Conservation (phyloP, 805 yeast genomes). For the Candida caryicola region DNA sequence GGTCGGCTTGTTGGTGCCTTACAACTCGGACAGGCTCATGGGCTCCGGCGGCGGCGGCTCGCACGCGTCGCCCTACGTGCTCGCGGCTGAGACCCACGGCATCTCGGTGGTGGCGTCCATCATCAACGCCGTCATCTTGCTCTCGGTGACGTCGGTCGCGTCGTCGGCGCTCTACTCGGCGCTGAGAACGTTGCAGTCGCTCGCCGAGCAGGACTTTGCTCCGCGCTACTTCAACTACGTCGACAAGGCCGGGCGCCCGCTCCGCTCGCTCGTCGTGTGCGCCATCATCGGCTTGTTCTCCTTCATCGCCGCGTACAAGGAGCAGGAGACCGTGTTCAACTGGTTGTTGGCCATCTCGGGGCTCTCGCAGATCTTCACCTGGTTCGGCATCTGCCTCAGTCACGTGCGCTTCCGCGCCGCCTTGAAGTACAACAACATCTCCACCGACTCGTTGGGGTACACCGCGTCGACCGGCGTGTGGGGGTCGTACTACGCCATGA, state of each 20-base stretch:
- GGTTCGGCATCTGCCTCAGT: slow-evolving; percentile 40
- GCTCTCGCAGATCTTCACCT: slow-evolving; percentile 40
- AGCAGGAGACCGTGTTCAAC: slow-evolving; percentile 37
- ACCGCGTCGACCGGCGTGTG: slow-evolving; percentile 38
- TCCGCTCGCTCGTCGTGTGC: slow-evolving; percentile 33
- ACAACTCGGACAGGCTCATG: slow-evolving; percentile 22
- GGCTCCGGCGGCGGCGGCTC: slow-evolving; percentile 27
- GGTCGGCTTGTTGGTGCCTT: slow-evolving; percentile 29
- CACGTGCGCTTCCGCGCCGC: slow-evolving; percentile 42
- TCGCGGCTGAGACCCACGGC: slow-evolving; percentile 42
- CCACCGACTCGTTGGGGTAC: slow-evolving; percentile 30
- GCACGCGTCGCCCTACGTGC: slow-evolving; percentile 42
- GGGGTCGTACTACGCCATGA: slow-evolving; percentile 37
- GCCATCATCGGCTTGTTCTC: slow-evolving; percentile 36
- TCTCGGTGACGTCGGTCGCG: slow-evolving; percentile 43
- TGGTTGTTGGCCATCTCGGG: slow-evolving; percentile 45
- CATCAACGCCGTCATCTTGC: slow-evolving; percentile 40
- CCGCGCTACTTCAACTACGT: slow-evolving; percentile 38
- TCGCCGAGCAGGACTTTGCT: slow-evolving; percentile 43
- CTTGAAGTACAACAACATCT: slow-evolving; percentile 29
- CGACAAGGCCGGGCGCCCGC: slow-evolving; percentile 42
- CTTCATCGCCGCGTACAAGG: slow-evolving; percentile 40
- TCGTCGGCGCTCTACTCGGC: slow-evolving; percentile 42
- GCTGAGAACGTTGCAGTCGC: slow-evolving; percentile 41
- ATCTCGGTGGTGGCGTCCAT: slow-evolving; percentile 39